Conservation (phyloP, 2,329 filamentous ascomycete genomes). For the Beauveria asiatica region DNA sequence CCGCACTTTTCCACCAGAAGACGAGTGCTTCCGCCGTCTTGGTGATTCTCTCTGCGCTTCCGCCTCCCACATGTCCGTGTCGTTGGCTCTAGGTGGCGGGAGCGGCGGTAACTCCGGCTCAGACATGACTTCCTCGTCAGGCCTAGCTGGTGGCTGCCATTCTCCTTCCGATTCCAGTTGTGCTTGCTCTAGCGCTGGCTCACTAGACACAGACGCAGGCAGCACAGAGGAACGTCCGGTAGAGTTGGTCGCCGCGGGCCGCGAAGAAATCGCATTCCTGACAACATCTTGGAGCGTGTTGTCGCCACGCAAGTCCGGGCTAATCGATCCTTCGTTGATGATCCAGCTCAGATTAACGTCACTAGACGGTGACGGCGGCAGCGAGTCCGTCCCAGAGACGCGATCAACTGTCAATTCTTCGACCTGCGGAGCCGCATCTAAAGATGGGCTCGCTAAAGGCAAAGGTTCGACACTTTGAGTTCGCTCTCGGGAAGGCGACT, state of each 20-base stretch:
- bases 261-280: conserved; percentile 6
- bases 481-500: not conserved
- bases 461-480: not conserved
- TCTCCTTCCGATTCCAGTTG: not conserved
- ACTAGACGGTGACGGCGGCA: conserved; percentile 22
- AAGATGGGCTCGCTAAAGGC: not conserved
- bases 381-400: conserved; percentile 25
- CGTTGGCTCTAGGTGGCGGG: conserved; percentile 24
- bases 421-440: not conserved
- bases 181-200: not conserved
- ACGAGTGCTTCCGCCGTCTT: conserved; percentile 20
- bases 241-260: not conserved
- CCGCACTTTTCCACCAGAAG: conserved; percentile 17
- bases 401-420: conserved; percentile 1
- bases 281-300: conserved; percentile 24
- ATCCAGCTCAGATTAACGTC: conserved; percentile 37
- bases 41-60: conserved; percentile 44
- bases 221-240: not conserved
- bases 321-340: conserved; percentile 29
- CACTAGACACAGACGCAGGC: not conserved
- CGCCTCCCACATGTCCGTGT: conserved; percentile 48
- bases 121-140: not conserved
- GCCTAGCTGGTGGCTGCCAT: too few species aligned
- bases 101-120: not conserved
- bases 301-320: conserved; percentile 26